Evolutionary conservation across 345 rosid species (phyloP).

Genomic region (Populus deltoides): DNA sequence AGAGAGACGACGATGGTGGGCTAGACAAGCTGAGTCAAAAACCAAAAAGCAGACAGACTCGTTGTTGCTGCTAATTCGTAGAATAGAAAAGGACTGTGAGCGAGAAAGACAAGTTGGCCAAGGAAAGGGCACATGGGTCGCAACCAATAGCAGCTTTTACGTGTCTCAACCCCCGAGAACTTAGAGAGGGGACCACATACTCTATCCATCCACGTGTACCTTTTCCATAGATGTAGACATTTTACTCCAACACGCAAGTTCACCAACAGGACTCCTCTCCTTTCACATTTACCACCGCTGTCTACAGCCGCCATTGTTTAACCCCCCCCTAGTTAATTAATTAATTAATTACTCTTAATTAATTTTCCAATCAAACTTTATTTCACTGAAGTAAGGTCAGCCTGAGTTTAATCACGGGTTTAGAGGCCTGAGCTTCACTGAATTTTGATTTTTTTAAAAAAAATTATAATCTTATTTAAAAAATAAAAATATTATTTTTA

Average conservation of each 20-base stretch:
- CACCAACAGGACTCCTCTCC: conserved; percentile 16
- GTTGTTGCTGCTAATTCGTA: neutral
- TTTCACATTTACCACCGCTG: neutral
- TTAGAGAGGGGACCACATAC: conserved; percentile 36
- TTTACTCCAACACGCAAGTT: conserved; percentile 9
- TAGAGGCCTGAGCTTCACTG: no score
- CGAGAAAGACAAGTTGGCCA: conserved; percentile 24
- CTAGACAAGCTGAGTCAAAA: neutral
- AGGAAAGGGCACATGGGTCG: conserved; percentile 45
- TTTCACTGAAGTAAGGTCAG: neutral
- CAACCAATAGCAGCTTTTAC: conserved; percentile 15
- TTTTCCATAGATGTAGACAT: neutral
- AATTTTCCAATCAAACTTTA: no score
- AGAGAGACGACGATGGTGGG: neutral
- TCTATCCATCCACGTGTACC: conserved; percentile 33
- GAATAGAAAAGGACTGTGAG: neutral
- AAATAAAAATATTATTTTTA: no score
- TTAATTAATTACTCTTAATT: neutral
- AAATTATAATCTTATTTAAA: no score
- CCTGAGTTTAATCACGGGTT: neutral
- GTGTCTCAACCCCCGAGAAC: conserved; percentile 31
- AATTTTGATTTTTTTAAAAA: no score
- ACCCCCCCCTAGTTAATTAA: neutral
- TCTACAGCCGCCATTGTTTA: conserved; percentile 30
- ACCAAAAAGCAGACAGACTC: neutral